Percentiles rank a stretch among this genome's conserved stretches.
Conservation (phyloP, 805 yeast species). For the Groenewaldozyma salmanticensis region DNA sequence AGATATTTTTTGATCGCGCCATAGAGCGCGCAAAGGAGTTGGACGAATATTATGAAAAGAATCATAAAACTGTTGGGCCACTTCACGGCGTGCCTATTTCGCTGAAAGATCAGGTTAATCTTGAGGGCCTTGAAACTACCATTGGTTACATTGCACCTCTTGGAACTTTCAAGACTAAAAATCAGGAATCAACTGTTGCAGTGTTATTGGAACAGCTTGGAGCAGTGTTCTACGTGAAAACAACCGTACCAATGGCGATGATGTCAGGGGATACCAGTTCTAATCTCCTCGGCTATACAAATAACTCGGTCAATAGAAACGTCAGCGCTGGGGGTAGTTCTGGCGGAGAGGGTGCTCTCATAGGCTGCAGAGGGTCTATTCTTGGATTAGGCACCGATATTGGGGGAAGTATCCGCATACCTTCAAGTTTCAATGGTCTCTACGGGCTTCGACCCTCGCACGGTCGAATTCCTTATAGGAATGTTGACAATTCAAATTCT, state of each 20-base stretch:
- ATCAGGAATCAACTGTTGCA: conserved; percentile 31
- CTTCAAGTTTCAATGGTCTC: conserved; percentile 35
- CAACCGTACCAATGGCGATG: conserved; percentile 44
- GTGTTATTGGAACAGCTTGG: conserved; percentile 35
- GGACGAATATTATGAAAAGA: conserved; percentile 39
- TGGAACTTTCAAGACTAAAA: not conserved
- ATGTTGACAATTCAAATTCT: conserved; percentile 21
- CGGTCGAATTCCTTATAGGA: conserved; percentile 24
- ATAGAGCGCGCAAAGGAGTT: conserved; percentile 45
- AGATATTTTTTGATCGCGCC: conserved; percentile 47
- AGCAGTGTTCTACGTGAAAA: conserved; percentile 46
- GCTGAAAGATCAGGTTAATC: conserved; percentile 41
- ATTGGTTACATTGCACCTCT: conserved; percentile 31
- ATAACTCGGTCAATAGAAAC: conserved; percentile 36
- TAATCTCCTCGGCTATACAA: conserved; percentile 37
- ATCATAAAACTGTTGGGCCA: conserved; percentile 48
- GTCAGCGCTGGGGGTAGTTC: conserved; percentile 45
- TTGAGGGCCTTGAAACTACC: conserved; percentile 41
- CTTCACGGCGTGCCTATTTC: conserved; percentile 62
- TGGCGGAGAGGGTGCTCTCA: conserved; percentile 46
- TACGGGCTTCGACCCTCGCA: conserved; percentile 41
- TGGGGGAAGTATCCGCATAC: conserved; percentile 45
- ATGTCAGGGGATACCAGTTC: conserved; percentile 39
- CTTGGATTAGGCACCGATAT: conserved; percentile 47
- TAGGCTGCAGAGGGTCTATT: conserved; percentile 36